Conservation (phyloP, 371 early-diverging fungal genomes). For the Circinella umbellata region DNA sequence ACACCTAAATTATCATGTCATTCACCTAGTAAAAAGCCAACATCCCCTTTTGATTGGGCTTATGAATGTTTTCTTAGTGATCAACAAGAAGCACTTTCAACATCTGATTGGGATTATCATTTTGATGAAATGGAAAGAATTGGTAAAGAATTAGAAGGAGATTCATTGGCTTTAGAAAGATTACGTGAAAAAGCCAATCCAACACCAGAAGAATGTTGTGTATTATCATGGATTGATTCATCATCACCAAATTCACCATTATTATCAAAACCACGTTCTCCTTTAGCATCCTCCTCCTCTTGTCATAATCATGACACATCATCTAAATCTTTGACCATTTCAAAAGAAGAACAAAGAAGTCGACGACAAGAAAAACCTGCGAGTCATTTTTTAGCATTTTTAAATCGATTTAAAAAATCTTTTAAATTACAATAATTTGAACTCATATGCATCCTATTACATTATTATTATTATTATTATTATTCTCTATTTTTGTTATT, state of each 20-base stretch:
- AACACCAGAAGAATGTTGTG: slow-evolving; percentile 11
- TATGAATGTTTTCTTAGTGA: slow-evolving; percentile 10
- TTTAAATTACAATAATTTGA: neutral
- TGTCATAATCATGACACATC: neutral
- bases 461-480: neutral
- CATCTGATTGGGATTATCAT: slow-evolving; percentile 2
- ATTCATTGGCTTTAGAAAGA: slow-evolving; percentile 6
- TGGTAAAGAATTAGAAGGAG: slow-evolving; percentile 7
- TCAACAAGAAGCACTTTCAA: neutral
- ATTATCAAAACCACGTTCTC: neutral
- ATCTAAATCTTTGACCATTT: no score
- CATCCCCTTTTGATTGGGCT: slow-evolving; percentile 25
- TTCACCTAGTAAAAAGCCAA: slow-evolving; percentile 23
- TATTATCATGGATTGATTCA: slow-evolving; percentile 9
- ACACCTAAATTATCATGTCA: slow-evolving; percentile 25
- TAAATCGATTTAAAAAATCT: neutral
- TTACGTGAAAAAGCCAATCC: slow-evolving; percentile 17
- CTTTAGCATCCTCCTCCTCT: neutral
- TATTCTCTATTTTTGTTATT: neutral
- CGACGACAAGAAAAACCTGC: neutral
- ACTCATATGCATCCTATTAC: neutral
- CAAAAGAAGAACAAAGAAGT: neutral
- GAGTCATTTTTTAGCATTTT: neutral
- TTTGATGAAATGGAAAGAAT: slow-evolving; percentile 14
- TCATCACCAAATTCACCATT: neutral